Conservation (phyloP, 169 alveolate genomes). For the Eimeria sp. region DNA sequence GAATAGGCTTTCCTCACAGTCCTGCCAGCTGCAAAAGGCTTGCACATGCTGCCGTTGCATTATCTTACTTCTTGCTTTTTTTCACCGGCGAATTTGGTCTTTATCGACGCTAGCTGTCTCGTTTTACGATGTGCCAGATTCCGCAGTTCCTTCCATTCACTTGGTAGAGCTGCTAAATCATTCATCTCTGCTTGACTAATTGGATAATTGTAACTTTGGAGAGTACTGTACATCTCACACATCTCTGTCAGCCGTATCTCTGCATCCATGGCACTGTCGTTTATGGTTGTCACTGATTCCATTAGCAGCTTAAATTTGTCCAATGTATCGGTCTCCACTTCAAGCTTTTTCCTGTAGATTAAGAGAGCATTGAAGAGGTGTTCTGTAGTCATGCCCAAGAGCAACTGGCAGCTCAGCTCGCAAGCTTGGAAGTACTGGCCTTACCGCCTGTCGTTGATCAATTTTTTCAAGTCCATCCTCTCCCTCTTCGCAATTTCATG, state of each 20-base stretch:
- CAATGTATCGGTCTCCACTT: conserved; percentile 91
- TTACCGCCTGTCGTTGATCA: conserved; percentile 69
- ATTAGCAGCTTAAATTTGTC: conserved; percentile 92
- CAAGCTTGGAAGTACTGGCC: conserved; percentile 63
- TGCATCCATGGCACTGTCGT: conserved; percentile 94
- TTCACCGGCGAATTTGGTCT: conserved; percentile 67
- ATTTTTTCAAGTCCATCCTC: conserved; percentile 23
- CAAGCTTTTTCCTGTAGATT: conserved; percentile 87
- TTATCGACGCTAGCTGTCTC: conserved; percentile 62
- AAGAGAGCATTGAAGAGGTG: neutral
- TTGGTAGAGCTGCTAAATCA: conserved; percentile 88
- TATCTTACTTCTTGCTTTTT: conserved; percentile 72
- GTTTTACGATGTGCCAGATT: conserved; percentile 75
- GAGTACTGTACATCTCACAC: conserved; percentile 95
- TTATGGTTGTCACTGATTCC: conserved; percentile 91
- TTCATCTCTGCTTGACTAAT: conserved; percentile 87
- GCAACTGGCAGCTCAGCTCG: neutral
- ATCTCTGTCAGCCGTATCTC: conserved; percentile 94
- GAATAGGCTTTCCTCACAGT: neutral
- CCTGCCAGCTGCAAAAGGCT: neutral
- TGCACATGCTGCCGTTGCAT: neutral
- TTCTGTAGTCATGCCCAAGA: too few relatives aligned
- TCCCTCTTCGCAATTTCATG: conserved; percentile 83
- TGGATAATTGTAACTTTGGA: conserved; percentile 92
- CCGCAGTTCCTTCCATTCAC: conserved; percentile 84